Evolutionary conservation across 352 stramenopile species (phyloP), one percentile per base, ranked within the genome.

Genomic region (Globisporangium splendens): DNA sequence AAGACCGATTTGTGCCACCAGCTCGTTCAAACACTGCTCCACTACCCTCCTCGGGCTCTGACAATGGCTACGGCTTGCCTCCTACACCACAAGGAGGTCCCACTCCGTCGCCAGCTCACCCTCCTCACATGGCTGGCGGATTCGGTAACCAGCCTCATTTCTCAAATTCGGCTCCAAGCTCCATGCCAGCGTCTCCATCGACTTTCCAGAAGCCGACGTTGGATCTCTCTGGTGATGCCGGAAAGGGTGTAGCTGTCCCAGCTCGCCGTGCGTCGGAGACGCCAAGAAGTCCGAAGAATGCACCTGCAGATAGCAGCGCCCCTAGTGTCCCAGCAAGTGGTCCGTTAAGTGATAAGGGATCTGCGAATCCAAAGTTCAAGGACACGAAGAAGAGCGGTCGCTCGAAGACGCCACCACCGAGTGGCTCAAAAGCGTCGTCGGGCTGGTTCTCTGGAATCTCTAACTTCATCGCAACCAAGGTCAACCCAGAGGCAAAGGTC

Each of bases 401-500:
- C 1, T 91, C 83, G 18, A 93, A 94, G 74, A 96, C 86, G 1
- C 86, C 86, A 6, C 86, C 84, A 7, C 86, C 84, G 21, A 88
- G 78, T 46, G 78, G 75, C 41, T 83, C 77, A 20, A 88, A 83
- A 63, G 49, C 63, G 38, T 80, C 73, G 14, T 73, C 63, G 2
- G 70, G 84, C 31, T 90, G 82, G 79, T 49, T 90, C 22, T 81
- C 79, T 8, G 71, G 69, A 43, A 52, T 77, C 8, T 44, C 55
- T 13, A 56, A 64, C 17, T 89, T 87, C 47, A 77, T 96, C 35
- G 70, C 63, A 12, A 79, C 70, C 10, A 93, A 89, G 63, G 88
- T 91, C 70, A 89, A 96, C 63, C 83, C 86, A 1, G 86, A 96
- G 21, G 84, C 66, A 18, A 96, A 91, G 68, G 78, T 90, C 2